phyloP scores from a whole-genome alignment of 805 yeast genomes.

The Starmerella riodocensis region DNA sequence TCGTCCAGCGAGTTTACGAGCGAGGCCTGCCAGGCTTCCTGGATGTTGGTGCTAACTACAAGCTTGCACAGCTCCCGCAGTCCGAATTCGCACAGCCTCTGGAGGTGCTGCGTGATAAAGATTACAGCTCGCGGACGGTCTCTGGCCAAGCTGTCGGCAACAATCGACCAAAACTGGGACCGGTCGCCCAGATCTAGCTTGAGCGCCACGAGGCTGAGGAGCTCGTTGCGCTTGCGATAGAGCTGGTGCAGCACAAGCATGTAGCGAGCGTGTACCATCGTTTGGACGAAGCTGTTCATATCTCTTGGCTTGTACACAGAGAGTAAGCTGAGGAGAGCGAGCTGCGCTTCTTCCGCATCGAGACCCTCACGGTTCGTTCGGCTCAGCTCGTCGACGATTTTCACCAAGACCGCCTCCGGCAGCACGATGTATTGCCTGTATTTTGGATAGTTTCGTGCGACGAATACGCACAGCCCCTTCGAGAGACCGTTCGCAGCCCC shows the following conservation, averaged over 20 bases:
- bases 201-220: constrained; percentile 8
- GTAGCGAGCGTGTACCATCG: constrained; percentile 43
- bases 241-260: constrained; percentile 45
- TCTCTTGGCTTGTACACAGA: constrained; percentile 52
- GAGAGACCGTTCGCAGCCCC: constrained; percentile 25
- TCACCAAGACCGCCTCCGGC: constrained; percentile 32
- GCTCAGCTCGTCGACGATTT: constrained; percentile 8
- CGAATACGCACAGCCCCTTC: constrained; percentile 49
- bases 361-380: constrained; percentile 21
- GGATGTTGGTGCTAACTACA: neutral
- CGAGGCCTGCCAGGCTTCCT: constrained; percentile 5
- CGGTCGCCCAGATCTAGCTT: constrained; percentile 5
- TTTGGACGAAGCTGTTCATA: constrained; percentile 36
- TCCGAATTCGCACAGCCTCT: constrained; percentile 1
- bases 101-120: constrained; percentile 3
- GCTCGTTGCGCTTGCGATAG: constrained; percentile 28
- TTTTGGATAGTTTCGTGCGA: constrained; percentile 72
- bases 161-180: constrained; percentile 5
- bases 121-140: neutral
- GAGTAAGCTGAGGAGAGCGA: constrained; percentile 60
- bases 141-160: constrained; percentile 1
- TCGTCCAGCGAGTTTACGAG: neutral
- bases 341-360: constrained; percentile 38
- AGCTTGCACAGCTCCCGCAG: constrained; percentile 5
- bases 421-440: constrained; percentile 70